Evolutionary conservation across 2,329 filamentous ascomycete genomes (phyloP).

Genomic region (Allantophomopsis lycopodina): DNA sequence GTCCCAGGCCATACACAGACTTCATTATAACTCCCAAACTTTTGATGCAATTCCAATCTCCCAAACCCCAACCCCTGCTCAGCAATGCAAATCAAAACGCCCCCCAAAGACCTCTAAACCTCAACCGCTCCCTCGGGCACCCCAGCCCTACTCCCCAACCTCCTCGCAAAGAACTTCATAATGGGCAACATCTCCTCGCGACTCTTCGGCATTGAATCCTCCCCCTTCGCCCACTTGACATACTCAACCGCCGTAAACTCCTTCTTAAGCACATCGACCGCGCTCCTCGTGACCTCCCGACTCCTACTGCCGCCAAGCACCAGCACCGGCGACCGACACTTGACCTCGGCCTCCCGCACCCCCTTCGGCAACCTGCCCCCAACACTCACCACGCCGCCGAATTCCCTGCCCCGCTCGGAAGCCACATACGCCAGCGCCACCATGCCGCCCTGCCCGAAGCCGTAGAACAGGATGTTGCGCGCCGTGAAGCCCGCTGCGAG

Average conservation of each 20-base stretch:
- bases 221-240: slow-evolving; percentile 54
- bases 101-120: slow-evolving; percentile 11
- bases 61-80: too few species aligned
- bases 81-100: too few species aligned
- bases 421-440: slow-evolving; percentile 28
- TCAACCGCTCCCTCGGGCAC: slow-evolving; percentile 38
- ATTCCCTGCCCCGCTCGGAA: slow-evolving; percentile 18
- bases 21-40: too few species aligned
- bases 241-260: slow-evolving; percentile 55
- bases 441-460: slow-evolving; percentile 44
- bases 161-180: slow-evolving; percentile 69
- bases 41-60: too few species aligned
- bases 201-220: slow-evolving; percentile 71
- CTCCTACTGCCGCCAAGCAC: slow-evolving; percentile 40
- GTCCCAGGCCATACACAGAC: too few species aligned
- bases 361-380: slow-evolving; percentile 43
- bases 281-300: slow-evolving; percentile 45
- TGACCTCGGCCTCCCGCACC: slow-evolving; percentile 31
- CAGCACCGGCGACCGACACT: slow-evolving; percentile 49
- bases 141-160: slow-evolving; percentile 39
- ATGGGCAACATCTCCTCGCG: slow-evolving; percentile 80
- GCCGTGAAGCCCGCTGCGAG: slow-evolving; percentile 28
- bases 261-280: slow-evolving; percentile 46
- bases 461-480: slow-evolving; percentile 36
- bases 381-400: slow-evolving; percentile 47